Base-by-base conservation (phyloP, 352 stramenopile genomes). In the Pythium utonaiense region DNA sequence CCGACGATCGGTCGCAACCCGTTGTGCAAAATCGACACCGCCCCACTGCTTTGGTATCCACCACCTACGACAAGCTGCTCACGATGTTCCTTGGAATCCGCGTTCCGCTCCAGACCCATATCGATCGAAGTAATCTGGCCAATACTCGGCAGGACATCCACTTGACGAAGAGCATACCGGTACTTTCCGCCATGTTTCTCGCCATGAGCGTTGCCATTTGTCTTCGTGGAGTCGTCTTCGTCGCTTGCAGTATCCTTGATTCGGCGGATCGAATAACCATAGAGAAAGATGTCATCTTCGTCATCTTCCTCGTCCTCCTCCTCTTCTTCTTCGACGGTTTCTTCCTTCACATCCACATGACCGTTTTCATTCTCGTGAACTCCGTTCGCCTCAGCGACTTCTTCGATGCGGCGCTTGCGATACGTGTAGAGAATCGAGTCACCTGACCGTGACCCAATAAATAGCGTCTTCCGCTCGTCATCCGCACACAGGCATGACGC, bases 101-200 rank as follows among this genome's bases (percentile, higher is more conserved):
- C 75, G 40, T 86, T 91, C 25, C 80, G 79, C 60, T 92, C 82
- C 14, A 90, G 60, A 10, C 85, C 86, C 19, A 95, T 62, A 27
- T 95, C 83, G 53, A 93, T 88, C 16, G 83, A 89, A 1, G 86
- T 92, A 54, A 95, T 88, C 64, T 91, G 86, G 17, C 86, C 86
- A 21, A 95, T 83, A 40, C 79, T 78, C 6, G 83, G 73, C 7
- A 95, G 60, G 8, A 83, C 62, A 49, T 95, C 86, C 30, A 95
- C 69, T 33, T 78, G 75, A 6, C 70, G 64, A 2, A 95, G 50
- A n/a, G 75, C 65, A 44, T 89, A 92, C 10, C 70, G 69, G 44
- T 70, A 70, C 21, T 67, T 71, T 4, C 40, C 40, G 7, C 40
- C 17, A 19, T 47, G n/a, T 12, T 47, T 47, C 17, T 47, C 40